Conservation (phyloP, 306 rosid species). For the Ammopiptanthus mongolicus region DNA sequence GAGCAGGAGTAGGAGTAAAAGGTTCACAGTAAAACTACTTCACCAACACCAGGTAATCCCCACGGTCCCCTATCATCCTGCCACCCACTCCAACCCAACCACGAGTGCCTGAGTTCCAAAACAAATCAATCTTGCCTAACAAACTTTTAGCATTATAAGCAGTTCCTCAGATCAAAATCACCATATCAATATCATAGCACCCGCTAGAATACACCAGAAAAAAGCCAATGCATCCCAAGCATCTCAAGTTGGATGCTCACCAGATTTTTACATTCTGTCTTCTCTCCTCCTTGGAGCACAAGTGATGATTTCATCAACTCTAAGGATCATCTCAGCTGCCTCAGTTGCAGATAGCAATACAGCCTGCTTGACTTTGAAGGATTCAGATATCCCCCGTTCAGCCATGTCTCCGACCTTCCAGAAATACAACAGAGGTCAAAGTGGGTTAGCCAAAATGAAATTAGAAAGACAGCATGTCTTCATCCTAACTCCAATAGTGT, state of each 20-base stretch:
- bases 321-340: conserved; percentile 97
- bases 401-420: conserved; percentile 90
- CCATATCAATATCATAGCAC: neutral
- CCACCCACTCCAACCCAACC: neutral
- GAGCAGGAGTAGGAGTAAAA: neutral
- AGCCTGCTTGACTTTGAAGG: conserved; percentile 94
- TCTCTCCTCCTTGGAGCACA: conserved; percentile 98
- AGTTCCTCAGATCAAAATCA: neutral
- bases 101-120: neutral
- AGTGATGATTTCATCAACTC: conserved; percentile 94
- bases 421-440: conserved; percentile 1
- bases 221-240: neutral
- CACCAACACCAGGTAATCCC: neutral
- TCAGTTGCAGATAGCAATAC: conserved; percentile 88
- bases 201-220: neutral
- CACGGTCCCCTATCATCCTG: neutral
- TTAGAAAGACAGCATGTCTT: neutral
- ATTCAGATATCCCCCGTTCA: conserved; percentile 69
- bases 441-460: conserved; percentile 6
- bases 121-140: neutral
- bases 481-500: neutral
- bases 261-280: conserved; percentile 67
- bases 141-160: neutral
- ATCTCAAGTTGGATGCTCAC: neutral
- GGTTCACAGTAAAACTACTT: neutral